Base-by-base conservation (phyloP, 2,329 filamentous ascomycete genomes). In the Drechmeria coniospora region DNA sequence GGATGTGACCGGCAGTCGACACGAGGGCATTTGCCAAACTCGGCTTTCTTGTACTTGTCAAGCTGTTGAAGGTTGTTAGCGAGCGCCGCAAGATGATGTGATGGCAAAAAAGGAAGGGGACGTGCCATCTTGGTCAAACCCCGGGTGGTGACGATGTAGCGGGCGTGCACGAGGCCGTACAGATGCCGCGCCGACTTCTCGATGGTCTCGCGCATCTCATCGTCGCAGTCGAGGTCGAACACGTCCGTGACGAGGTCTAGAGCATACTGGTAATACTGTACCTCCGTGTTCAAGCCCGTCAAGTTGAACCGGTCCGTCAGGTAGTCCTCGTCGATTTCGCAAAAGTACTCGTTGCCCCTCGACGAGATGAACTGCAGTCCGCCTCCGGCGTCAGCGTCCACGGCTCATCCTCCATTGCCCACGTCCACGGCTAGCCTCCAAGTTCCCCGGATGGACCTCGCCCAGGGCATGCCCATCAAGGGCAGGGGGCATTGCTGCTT, bases 271-370 rank as follows among this genome's bases (percentile, higher is more conserved):
- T 98, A 98, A 63, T 95, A 94, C 48, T 93, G 82, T 10, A 98
- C 90, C 52, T 98, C 90, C 20, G 83, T 87, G 57, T 95, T 94
- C 27, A 98, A 70, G 21, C 90, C 90, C 1, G 90, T 98, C 35
- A 98, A 65, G 58, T 98, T 98, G 69, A 98, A 98, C 27, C 90
- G 77, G 54, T 98, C 90, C 28, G 86, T 95, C 25, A 98, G 68
- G 56, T 98, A 98, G 46, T 98, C 90, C 54, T 98, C 90, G 56
- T 98, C 90, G 46, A 98, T 95, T 52, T 98, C 90, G 69, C 90
- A 98, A 48, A 95, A 98, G 59, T 98, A 98, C 53, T 98, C 90
- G 57, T 98, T 95, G 39, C 90, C 90, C 31, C 90, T 74, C 5
- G 86, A 93, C 4, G 87, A 94, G 45, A 95, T 94, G 54, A 98